phyloP scores from a whole-genome alignment of 2,329 filamentous ascomycete genomes.

The Pyricularia sp. region DNA sequence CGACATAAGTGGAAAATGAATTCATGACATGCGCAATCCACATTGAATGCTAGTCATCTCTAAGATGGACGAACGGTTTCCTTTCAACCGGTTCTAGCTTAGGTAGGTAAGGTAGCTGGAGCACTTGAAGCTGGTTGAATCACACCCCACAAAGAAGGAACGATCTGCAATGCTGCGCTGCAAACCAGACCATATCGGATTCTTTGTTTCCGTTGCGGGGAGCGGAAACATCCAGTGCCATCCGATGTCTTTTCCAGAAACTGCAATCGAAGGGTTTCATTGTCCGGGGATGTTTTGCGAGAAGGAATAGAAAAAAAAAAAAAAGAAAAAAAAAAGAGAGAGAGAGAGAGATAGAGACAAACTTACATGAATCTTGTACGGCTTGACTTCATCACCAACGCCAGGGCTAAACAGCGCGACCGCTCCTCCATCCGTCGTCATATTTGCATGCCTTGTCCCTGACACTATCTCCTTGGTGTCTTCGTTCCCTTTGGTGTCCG shows the following conservation, averaged over 20 bases:
- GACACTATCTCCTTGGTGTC: background rate
- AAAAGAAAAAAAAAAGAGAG: too few relatives aligned
- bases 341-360: background rate
- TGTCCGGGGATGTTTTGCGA: background rate
- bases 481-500: background rate
- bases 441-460: conserved; percentile 5
- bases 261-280: background rate
- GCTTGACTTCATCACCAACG: conserved; percentile 32
- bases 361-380: conserved; percentile 46
- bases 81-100: background rate
- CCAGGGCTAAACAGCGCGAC: conserved; percentile 14
- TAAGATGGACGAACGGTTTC: background rate
- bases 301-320: too few relatives aligned
- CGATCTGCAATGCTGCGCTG: background rate
- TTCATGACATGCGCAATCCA: background rate
- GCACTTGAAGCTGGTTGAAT: background rate
- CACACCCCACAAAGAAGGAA: background rate
- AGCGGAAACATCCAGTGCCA: background rate
- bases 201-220: background rate
- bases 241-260: background rate
- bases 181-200: background rate
- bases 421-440: conserved; percentile 11
- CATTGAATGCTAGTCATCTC: background rate
- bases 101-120: too few relatives aligned
- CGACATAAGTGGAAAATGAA: background rate